Evolutionary conservation across 2,329 filamentous ascomycete species (phyloP), one percentile per base, ranked within the genome.

Genomic region (Ceratocystis albifundus): DNA sequence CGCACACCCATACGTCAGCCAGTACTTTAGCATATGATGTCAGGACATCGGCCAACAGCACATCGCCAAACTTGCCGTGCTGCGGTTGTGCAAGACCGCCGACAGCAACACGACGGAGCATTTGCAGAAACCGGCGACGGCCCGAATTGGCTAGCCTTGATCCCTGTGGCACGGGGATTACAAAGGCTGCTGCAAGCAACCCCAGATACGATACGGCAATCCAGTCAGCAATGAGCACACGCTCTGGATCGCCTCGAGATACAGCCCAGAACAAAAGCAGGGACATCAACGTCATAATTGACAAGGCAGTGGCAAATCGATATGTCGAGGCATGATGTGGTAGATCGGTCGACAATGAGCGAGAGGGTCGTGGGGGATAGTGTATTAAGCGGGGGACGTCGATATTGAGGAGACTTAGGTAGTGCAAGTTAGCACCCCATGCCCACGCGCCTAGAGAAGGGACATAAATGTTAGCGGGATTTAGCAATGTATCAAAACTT

Each of bases 11-110:
- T 12, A 96, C 77, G 75, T 99, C 94, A 28, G 87, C 93, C 32
- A 96, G 80, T 36, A 96, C 88, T 75, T 95, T 96, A 69, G 93
- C 88, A 75, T 97, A 99, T 72, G 89, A 95, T 53, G 94, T 99
- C 71, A 97, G 77, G 66, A 91, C 93, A 81, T 99, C 94, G 44
- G 94, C 92, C 20, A 99, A 84, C 67, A 99, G 78, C 64, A 97
- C 88, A 74, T 99, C 94, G 66, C 90, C 93, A 72, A 97, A 97
- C 73, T 96, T 96, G 65, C 93, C 91, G 75, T 96, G 89, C 71
- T 89, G 84, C 0, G 89, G 80, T 75, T 93, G 87, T 15, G 94
- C 93, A 28, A 99, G 81, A 0, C 93, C 92, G 28, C 94, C 94
- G 55, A 96, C 78, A 71, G 84, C 84, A 68, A 97, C 85, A 66